A percentile compares a stretch with the other conserved stretches of the same genome.
Evolutionary conservation across 257 asterid genomes (phyloP).

Genomic region (Nicotiana obtusifolia): DNA sequence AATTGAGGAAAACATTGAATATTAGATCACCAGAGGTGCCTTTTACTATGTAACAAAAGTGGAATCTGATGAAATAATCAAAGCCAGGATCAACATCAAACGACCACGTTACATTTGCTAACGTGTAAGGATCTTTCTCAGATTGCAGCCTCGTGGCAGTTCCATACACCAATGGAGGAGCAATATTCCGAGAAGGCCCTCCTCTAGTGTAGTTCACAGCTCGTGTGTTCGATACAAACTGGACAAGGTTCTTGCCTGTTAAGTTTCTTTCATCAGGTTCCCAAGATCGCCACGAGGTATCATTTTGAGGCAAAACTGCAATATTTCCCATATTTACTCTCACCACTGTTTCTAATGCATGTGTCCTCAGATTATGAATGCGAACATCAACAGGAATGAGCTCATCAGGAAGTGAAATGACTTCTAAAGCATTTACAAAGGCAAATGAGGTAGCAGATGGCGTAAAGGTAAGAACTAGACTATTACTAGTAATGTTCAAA

Average conservation of each 20-base stretch:
- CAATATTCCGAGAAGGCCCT: conserved; percentile 19
- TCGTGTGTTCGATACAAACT: neutral
- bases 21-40: neutral
- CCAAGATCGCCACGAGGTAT: conserved; percentile 36
- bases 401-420: conserved; percentile 32
- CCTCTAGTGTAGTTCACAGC: conserved; percentile 25
- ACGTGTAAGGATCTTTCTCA: neutral
- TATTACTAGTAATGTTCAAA: conserved; percentile 17
- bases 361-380: conserved; percentile 15
- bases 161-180: conserved; percentile 29
- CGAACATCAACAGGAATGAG: conserved; percentile 24
- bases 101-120: conserved; percentile 26
- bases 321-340: conserved; percentile 38
- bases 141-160: conserved; percentile 21
- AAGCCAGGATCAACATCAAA: conserved; percentile 34
- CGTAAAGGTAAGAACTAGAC: conserved; percentile 22
- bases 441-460: conserved; percentile 31
- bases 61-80: conserved; percentile 33
- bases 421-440: conserved; percentile 33
- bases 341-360: conserved; percentile 27
- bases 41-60: conserved; percentile 28
- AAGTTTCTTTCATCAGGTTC: conserved; percentile 19
- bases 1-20: conserved; percentile 27
- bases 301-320: conserved; percentile 27
- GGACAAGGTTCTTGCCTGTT: conserved; percentile 6